A percentile compares a stretch with the other conserved stretches of the same genome.
Conservation (phyloP, 2,329 filamentous ascomycete species). For the Ascosphaera aggregata region DNA sequence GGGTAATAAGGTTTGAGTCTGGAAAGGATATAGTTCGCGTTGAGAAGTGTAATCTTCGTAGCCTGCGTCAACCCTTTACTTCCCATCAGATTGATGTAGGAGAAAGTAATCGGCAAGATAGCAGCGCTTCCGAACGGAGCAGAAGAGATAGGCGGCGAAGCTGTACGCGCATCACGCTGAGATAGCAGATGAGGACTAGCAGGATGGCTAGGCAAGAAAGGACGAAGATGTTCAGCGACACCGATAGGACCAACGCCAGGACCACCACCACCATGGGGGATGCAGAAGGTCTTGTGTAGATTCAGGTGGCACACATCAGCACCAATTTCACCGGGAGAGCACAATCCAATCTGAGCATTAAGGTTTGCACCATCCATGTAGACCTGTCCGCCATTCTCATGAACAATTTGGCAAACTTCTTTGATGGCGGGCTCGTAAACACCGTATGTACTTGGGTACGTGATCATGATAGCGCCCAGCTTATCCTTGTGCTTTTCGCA, state of each 20-base stretch:
- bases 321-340: constrained; percentile 83
- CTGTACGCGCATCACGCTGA: constrained; percentile 12
- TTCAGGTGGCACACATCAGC: constrained; percentile 95
- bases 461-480: constrained; percentile 86
- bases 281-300: constrained; percentile 97
- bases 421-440: constrained; percentile 84
- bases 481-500: constrained; percentile 71
- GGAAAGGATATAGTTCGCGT: constrained; percentile 89
- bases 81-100: constrained; percentile 90
- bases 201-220: constrained; percentile 53
- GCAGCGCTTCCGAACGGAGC: constrained; percentile 72
- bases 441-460: constrained; percentile 85
- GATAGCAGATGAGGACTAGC: constrained; percentile 25
- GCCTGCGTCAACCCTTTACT: constrained; percentile 61
- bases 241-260: constrained; percentile 88
- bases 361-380: constrained; percentile 99
- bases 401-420: constrained; percentile 64
- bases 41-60: constrained; percentile 79
- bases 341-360: constrained; percentile 93
- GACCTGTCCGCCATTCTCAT: constrained; percentile 72
- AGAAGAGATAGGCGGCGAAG: constrained; percentile 48
- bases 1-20: constrained; percentile 67
- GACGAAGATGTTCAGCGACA: constrained; percentile 57
- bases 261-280: constrained; percentile 84
- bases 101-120: constrained; percentile 85